phyloP scores from a whole-genome alignment of 176 grass and related monocot genomes.

The Musa troglodytarum region DNA sequence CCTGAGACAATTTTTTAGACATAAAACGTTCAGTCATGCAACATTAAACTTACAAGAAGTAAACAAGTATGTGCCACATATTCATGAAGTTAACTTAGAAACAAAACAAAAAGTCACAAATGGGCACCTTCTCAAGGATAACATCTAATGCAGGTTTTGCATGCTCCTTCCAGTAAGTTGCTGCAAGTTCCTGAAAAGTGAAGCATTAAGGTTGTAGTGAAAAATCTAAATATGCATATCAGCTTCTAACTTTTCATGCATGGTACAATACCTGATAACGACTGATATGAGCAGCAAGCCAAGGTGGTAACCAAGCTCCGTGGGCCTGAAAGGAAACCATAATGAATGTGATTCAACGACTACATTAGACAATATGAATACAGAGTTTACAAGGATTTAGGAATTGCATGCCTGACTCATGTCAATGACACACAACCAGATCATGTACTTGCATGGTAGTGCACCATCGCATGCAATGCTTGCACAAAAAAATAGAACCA shows the following conservation, averaged over 20 bases:
- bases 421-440: too few species aligned
- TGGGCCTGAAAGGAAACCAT: conserved; percentile 35
- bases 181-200: conserved; percentile 46
- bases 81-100: conserved; percentile 13
- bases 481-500: too few species aligned
- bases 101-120: conserved; percentile 8
- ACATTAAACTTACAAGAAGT: not conserved
- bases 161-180: conserved; percentile 63
- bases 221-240: conserved; percentile 19
- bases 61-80: not conserved
- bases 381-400: too few species aligned
- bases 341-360: not conserved
- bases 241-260: not conserved
- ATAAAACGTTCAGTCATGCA: not conserved
- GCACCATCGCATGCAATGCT: too few species aligned
- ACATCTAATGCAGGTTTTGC: conserved; percentile 51
- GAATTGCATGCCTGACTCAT: too few species aligned
- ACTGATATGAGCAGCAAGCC: conserved; percentile 46
- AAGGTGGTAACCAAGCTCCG: conserved; percentile 88
- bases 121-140: conserved; percentile 54
- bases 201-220: conserved; percentile 15
- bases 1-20: conserved; percentile 20
- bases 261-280: conserved; percentile 32
- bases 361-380: not conserved
- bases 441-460: too few species aligned